A percentile compares a stretch with the other conserved stretches of the same genome.
phyloP scores from a whole-genome alignment of 179 eudicot species.

The Beta corolliflora region DNA sequence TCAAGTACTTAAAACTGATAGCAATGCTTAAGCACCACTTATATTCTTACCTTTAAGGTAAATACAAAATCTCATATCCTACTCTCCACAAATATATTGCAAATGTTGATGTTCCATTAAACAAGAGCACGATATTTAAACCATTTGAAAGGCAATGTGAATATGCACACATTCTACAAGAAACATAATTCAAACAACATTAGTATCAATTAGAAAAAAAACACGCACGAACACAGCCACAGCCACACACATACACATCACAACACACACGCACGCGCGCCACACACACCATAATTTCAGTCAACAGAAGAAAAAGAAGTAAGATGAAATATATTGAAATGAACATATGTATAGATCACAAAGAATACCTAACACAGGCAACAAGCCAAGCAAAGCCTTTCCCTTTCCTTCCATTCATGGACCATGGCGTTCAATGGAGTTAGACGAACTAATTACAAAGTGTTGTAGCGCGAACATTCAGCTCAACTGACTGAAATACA shows the following conservation, averaged over 20 bases:
- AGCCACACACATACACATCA: background rate
- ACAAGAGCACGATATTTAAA: background rate
- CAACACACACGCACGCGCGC: too few species aligned
- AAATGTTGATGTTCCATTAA: background rate
- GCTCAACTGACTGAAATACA: slow-evolving; percentile 16
- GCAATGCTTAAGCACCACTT: background rate
- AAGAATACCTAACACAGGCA: slow-evolving; percentile 1
- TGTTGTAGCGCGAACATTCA: background rate
- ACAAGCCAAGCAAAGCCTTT: slow-evolving; percentile 3
- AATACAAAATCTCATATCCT: background rate
- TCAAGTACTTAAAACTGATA: background rate
- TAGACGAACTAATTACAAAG: slow-evolving; percentile 4
- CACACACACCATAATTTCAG: background rate
- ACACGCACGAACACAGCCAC: background rate
- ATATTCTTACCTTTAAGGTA: background rate
- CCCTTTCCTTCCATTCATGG: background rate
- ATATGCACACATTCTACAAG: background rate
- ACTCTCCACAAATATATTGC: background rate
- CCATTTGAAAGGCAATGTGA: background rate
- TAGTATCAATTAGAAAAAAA: background rate
- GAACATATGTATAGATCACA: background rate
- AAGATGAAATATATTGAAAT: background rate
- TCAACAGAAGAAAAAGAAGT: background rate
- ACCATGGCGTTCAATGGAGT: slow-evolving; percentile 1
- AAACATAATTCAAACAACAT: background rate